Base-by-base conservation (phyloP, 805 yeast genomes). In the Kazachstania psychrophila region DNA sequence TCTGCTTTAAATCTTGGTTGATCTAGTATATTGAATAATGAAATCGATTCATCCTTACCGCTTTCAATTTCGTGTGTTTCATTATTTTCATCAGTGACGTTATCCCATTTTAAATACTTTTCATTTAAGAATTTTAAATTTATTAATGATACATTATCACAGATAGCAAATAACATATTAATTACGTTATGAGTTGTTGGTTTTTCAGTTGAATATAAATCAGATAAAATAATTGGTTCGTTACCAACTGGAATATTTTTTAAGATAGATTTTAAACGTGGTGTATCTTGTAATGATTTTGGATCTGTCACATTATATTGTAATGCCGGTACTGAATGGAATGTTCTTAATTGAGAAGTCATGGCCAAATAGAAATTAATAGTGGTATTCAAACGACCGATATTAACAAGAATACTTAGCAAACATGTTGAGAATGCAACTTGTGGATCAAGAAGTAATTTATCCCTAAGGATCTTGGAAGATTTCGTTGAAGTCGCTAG, bases 311-410 rank as follows among this genome's bases (percentile, higher is more conserved):
- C 46, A 18, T 46, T 40, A 59, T 69, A 51, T 56, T 89, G 96
- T 29, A 89, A 65, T 9, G 87, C 76, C 1, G 98, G 98, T 23
- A 89, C 85, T 10, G 95, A 82, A 61, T 89, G 96, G 55, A 83
- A 89, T 0, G 96, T 88, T 51, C 98, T 70, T 44, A 89, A 68
- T 46, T 87, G 89, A 0, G 95, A 85, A 48, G 86, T 79, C 97
- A 89, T 89, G 52, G 87, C 96, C 16, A 94, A 85, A 39, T 86
- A 95, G 54, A 89, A 82, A 61, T 89, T 89, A 36, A 89, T 79
- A 2, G 97, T 89, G 2, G 98, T 89, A 64, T 89, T 89, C 77
- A 89, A 76, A 43, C 96, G 69, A 8, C 97, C 97, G 37, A 88
- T 76, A 54, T 89, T 89, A 13, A 89, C 96, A 42, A 89, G 66